phyloP scores from a whole-genome alignment of 2,329 filamentous ascomycete species.

The Colletotrichum orchidophilum region DNA sequence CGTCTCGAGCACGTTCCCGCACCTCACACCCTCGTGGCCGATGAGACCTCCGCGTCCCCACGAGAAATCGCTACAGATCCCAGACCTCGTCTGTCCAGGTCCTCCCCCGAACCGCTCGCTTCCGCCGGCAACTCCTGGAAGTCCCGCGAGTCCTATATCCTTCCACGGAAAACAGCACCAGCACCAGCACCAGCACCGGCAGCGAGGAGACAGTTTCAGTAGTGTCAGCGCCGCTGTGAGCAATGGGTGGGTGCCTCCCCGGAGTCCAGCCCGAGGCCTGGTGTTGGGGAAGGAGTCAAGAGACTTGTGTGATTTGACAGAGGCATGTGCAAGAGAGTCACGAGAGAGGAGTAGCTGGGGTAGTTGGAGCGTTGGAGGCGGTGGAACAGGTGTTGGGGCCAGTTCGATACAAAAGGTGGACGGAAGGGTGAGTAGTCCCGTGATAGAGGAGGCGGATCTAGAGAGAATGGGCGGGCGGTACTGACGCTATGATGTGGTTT shows the following conservation, averaged over 20 bases:
- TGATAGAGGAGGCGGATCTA: conserved; percentile 39
- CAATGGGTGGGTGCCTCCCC: conserved; percentile 27
- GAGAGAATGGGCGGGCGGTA: conserved; percentile 42
- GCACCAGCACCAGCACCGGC: conserved; percentile 20
- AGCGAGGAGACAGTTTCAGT: not conserved
- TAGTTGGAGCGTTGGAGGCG: conserved; percentile 40
- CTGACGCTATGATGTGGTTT: not conserved
- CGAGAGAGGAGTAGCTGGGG: conserved; percentile 47
- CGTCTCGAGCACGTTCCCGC: not conserved
- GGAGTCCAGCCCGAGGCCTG: conserved; percentile 31
- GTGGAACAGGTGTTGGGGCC: not conserved
- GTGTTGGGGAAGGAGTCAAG: conserved; percentile 37
- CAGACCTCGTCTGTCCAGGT: conserved; percentile 47
- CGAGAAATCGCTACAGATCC: conserved; percentile 47
- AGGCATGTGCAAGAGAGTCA: conserved; percentile 42
- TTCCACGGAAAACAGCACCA: conserved; percentile 7
- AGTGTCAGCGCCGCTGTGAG: conserved; percentile 29
- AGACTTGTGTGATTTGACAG: conserved; percentile 44
- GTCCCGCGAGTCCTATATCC: not conserved
- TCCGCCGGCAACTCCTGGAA: conserved; percentile 42
- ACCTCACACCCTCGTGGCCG: conserved; percentile 41
- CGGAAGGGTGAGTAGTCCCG: conserved; percentile 35
- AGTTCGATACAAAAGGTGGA: conserved; percentile 20
- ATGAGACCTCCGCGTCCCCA: conserved; percentile 47
- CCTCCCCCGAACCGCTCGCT: conserved; percentile 58